Conservation (phyloP, 176 grass and related monocot genomes). For the Ensete ventricosum region DNA sequence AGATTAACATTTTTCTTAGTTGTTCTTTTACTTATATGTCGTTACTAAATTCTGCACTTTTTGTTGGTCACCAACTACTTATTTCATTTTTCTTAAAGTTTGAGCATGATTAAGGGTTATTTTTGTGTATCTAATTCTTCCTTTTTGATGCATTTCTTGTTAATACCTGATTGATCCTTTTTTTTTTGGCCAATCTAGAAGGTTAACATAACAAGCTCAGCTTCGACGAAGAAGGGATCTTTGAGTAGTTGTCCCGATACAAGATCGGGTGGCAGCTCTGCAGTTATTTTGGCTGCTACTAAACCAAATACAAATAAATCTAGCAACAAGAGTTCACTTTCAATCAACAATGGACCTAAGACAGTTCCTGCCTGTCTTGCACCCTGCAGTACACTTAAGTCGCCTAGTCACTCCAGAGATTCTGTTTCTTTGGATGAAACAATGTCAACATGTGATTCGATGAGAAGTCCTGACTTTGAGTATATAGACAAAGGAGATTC, state of each 20-base stretch:
- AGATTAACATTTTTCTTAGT: too few relatives aligned
- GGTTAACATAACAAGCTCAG: conserved; percentile 26
- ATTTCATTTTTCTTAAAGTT: too few relatives aligned
- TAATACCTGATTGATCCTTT: conserved; percentile 2
- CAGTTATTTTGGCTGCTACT: conserved; percentile 24
- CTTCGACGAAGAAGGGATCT: conserved; percentile 44
- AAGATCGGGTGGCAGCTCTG: conserved; percentile 14
- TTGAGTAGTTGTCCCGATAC: conserved; percentile 21
- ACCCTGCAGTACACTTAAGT: conserved; percentile 39
- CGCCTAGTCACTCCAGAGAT: conserved; percentile 48
- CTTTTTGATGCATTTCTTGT: neutral
- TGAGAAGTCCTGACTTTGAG: conserved; percentile 91
- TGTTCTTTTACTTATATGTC: too few relatives aligned
- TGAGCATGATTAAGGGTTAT: neutral
- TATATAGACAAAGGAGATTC: conserved; percentile 81
- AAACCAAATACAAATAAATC: conserved; percentile 14
- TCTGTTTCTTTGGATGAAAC: conserved; percentile 68
- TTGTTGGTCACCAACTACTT: neutral
- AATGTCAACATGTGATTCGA: conserved; percentile 91
- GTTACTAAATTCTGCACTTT: neutral
- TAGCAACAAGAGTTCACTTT: neutral
- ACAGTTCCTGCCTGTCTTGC: conserved; percentile 19
- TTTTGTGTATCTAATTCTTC: neutral
- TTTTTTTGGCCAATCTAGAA: conserved; percentile 32
- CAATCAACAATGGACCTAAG: conserved; percentile 5